Conservation (phyloP, 1,284 basidiomycete genomes). For the Xerocomus minutiporus region DNA sequence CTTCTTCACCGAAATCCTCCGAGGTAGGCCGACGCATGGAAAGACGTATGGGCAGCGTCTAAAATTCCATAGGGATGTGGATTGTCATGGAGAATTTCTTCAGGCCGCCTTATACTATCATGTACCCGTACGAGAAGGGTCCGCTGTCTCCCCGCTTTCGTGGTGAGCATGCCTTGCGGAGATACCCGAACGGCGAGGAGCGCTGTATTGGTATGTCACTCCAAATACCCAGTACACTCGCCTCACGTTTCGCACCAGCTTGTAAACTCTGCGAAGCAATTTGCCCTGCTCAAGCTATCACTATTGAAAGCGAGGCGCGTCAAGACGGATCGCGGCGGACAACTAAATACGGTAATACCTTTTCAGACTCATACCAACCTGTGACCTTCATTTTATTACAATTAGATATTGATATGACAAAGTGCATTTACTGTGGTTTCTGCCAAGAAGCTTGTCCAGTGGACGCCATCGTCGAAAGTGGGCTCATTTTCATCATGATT, state of each 20-base stretch:
- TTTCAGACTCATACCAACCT: conserved; percentile 18
- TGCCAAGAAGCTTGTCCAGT: conserved; percentile 99
- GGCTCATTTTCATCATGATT: conserved; percentile 31
- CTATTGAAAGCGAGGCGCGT: conserved; percentile 96
- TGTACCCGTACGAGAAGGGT: conserved; percentile 97
- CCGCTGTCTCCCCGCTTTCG: conserved; percentile 97
- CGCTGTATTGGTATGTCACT: conserved; percentile 84
- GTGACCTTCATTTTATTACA: not conserved
- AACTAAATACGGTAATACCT: conserved; percentile 80
- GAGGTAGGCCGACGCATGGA: conserved; percentile 57
- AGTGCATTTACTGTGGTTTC: conserved; percentile 97
- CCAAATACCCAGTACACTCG: not conserved
- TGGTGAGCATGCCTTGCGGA: conserved; percentile 96
- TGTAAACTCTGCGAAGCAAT: conserved; percentile 99
- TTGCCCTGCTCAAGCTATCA: conserved; percentile 98
- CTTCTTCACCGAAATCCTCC: conserved; percentile 97
- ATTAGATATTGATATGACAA: conserved; percentile 92
- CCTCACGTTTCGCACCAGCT: conserved; percentile 46
- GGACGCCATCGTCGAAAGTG: conserved; percentile 99
- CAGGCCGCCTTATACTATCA: conserved; percentile 97
- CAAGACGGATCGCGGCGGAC: conserved; percentile 95
- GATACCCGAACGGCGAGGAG: conserved; percentile 98
- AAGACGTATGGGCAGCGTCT: not conserved
- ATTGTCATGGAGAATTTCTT: conserved; percentile 98
- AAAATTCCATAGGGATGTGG: conserved; percentile 80